phyloP scores from a whole-genome alignment of 305 asterid genomes.

The Fraxinus ornus region DNA sequence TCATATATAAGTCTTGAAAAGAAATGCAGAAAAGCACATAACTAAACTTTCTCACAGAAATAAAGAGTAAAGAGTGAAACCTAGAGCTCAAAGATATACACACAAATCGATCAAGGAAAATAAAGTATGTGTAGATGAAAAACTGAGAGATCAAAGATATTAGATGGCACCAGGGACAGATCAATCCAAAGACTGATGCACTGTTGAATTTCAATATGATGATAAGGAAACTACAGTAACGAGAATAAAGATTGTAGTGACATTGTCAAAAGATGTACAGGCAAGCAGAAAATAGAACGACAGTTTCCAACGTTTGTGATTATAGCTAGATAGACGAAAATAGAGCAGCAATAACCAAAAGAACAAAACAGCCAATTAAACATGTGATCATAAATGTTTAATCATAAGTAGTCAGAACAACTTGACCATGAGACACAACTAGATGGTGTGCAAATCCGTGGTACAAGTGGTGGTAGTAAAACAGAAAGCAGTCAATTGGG shows the following conservation, averaged over 20 bases:
- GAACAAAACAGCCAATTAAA: constrained; percentile 5
- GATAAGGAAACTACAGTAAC: constrained; percentile 10
- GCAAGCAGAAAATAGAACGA: neutral
- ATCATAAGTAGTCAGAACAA: constrained; percentile 3
- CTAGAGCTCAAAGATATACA: neutral
- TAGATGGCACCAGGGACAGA: neutral
- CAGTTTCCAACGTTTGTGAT: neutral
- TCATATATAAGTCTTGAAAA: neutral
- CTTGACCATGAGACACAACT: neutral
- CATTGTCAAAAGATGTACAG: neutral
- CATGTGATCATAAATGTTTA: neutral
- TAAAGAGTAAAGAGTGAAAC: neutral
- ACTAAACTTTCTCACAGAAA: neutral
- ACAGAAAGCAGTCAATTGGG: constrained; percentile 2
- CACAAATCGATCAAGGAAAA: neutral
- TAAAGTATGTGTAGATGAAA: neutral
- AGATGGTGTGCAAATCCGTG: constrained; percentile 1
- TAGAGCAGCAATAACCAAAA: neutral
- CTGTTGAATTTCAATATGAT: neutral
- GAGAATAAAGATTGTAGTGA: neutral
- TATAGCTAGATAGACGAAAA: neutral
- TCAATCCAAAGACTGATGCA: constrained; percentile 7
- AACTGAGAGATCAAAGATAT: neutral
- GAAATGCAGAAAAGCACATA: neutral
- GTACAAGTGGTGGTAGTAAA: neutral